phyloP scores from a whole-genome alignment of 192 early-diverging fungal species.

The Backusella tarrabulga region DNA sequence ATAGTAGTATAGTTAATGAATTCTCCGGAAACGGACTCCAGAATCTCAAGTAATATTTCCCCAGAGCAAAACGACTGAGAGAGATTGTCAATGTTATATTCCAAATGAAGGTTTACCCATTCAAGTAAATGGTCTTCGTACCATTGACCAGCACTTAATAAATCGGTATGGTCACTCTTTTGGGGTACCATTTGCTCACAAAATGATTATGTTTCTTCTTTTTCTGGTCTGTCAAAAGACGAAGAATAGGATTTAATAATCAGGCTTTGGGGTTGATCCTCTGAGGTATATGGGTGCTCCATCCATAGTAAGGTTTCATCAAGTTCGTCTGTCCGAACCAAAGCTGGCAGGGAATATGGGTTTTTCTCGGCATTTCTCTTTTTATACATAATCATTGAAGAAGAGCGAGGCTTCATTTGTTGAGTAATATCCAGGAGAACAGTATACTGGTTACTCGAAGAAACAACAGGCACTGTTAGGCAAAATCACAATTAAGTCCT shows the following conservation, averaged over 20 bases:
- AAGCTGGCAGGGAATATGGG: background rate
- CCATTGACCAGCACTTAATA: background rate
- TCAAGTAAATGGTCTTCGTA: background rate
- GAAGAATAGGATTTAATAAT: background rate
- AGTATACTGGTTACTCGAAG: constrained; percentile 54
- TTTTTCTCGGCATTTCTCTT: background rate
- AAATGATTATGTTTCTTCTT: background rate
- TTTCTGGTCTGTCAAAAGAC: background rate
- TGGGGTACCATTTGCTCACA: background rate
- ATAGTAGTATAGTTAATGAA: background rate
- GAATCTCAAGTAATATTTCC: background rate
- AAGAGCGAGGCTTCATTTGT: constrained; percentile 40
- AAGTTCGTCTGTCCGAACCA: background rate
- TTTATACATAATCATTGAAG: constrained; percentile 13
- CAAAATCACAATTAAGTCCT: background rate
- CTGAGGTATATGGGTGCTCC: background rate
- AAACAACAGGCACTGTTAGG: constrained; percentile 49
- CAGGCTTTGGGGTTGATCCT: background rate
- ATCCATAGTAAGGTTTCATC: constrained; percentile 1
- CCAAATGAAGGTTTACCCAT: background rate
- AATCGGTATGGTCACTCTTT: background rate
- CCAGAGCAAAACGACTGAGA: background rate
- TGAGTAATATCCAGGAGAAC: constrained; percentile 51
- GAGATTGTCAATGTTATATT: background rate
- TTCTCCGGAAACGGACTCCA: background rate